Percentiles rank a stretch among this genome's conserved stretches.
These are phyloP conservation scores for Phaffia tasmanica DNA, from an alignment of 768 basidiomycete species.

Conservation along the genomic window DNA sequence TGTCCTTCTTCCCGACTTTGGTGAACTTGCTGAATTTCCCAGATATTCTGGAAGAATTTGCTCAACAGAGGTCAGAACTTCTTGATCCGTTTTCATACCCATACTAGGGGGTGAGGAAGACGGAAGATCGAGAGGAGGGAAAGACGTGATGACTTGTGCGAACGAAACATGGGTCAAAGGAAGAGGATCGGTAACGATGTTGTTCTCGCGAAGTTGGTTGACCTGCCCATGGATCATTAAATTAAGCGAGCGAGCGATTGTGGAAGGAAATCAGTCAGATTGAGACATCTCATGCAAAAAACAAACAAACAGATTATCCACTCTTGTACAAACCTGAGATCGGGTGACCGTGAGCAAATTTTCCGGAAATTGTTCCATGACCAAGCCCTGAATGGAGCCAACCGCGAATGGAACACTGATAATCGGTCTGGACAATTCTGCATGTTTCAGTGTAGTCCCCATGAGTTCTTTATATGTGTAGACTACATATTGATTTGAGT, in stretches of 20 bases:
- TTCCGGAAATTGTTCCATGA: constrained; percentile 54
- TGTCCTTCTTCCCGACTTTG: constrained; percentile 33
- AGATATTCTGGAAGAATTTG: constrained; percentile 51
- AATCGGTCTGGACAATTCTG: constrained; percentile 48
- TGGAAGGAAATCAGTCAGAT: neutral
- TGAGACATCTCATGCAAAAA: neutral
- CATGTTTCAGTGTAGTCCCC: constrained; percentile 51
- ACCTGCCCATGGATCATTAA: constrained; percentile 41
- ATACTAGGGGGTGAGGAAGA: constrained; percentile 30
- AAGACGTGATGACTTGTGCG: constrained; percentile 32
- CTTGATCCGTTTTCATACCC: constrained; percentile 7
- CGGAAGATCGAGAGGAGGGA: constrained; percentile 35
- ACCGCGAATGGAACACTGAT: constrained; percentile 54
- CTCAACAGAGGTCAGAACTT: constrained; percentile 45
- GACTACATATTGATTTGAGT: constrained; percentile 39
- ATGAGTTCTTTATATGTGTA: constrained; percentile 59
- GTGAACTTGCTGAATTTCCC: constrained; percentile 13
- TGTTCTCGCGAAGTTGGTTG: constrained; percentile 53
- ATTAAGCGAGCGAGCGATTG: constrained; percentile 7
- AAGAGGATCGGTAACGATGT: constrained; percentile 37
- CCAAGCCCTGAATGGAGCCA: constrained; percentile 53
- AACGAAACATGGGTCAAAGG: constrained; percentile 36
- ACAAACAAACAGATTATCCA: neutral
- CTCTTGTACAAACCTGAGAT: constrained; percentile 48
- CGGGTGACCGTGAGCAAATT: constrained; percentile 60